A percentile compares a stretch with the other conserved stretches of the same genome.
Evolutionary conservation across 306 rosid genomes (phyloP).

Genomic region (Quercus mongolica): DNA sequence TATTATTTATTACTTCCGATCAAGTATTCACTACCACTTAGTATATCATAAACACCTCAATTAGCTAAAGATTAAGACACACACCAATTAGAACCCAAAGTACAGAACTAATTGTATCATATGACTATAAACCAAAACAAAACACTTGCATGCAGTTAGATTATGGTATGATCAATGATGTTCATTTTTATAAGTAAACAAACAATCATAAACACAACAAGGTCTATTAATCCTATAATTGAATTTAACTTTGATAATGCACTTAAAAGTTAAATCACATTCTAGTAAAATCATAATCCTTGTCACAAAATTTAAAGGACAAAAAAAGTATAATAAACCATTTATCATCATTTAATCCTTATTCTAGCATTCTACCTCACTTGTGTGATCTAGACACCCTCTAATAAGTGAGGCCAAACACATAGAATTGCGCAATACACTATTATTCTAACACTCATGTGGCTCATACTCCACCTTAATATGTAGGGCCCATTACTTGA

Average conservation of each 20-base stretch:
- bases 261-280: not conserved
- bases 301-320: not conserved
- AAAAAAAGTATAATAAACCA: too few relatives aligned
- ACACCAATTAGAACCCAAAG: not conserved
- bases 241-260: not conserved
- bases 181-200: not conserved
- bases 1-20: not conserved
- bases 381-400: too few relatives aligned
- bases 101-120: not conserved
- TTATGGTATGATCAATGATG: not conserved
- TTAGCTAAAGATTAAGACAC: not conserved
- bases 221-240: not conserved
- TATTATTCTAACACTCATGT: too few relatives aligned
- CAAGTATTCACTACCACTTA: not conserved
- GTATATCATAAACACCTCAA: not conserved
- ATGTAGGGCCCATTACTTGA: too few relatives aligned
- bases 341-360: too few relatives aligned
- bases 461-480: too few relatives aligned
- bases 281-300: not conserved
- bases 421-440: too few relatives aligned
- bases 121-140: not conserved
- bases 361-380: too few relatives aligned
- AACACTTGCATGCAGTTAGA: not conserved
- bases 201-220: not conserved
- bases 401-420: too few relatives aligned